Conservation (phyloP, 768 basidiomycete species). For the Russula sp. region DNA sequence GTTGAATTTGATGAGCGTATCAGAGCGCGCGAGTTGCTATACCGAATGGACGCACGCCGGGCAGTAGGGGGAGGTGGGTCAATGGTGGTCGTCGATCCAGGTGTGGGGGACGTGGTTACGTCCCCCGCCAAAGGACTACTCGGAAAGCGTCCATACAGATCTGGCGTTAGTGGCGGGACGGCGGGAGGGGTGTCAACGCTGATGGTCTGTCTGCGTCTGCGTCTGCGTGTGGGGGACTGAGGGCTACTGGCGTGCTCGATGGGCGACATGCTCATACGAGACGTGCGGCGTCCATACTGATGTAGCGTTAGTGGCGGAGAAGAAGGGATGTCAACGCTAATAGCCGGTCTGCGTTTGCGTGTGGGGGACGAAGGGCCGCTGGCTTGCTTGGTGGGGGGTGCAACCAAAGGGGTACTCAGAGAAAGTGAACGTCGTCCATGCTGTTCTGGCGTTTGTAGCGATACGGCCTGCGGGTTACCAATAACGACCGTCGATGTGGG, state of each 20-base stretch:
- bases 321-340: neutral
- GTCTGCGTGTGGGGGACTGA: neutral
- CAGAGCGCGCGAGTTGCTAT: neutral
- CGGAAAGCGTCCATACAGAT: too few species aligned
- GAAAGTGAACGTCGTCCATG: neutral
- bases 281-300: too few species aligned
- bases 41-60: neutral
- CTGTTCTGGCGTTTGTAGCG: neutral
- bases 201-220: neutral
- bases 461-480: neutral
- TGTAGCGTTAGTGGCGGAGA: neutral
- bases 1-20: neutral
- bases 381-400: neutral
- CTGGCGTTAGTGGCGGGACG: too few species aligned
- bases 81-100: neutral
- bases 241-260: neutral
- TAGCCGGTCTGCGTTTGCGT: neutral
- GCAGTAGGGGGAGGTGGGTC: neutral
- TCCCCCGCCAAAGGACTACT: too few species aligned
- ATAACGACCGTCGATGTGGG: neutral
- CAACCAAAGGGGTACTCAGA: neutral
- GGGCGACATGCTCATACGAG: neutral
- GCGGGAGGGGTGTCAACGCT: neutral
- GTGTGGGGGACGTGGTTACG: neutral
- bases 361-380: neutral